Percentiles rank a stretch among this genome's conserved stretches.
These are phyloP conservation scores for Entoloma clypeatum DNA, from an alignment of 1,284 basidiomycete species.

Conservation along the genomic window DNA sequence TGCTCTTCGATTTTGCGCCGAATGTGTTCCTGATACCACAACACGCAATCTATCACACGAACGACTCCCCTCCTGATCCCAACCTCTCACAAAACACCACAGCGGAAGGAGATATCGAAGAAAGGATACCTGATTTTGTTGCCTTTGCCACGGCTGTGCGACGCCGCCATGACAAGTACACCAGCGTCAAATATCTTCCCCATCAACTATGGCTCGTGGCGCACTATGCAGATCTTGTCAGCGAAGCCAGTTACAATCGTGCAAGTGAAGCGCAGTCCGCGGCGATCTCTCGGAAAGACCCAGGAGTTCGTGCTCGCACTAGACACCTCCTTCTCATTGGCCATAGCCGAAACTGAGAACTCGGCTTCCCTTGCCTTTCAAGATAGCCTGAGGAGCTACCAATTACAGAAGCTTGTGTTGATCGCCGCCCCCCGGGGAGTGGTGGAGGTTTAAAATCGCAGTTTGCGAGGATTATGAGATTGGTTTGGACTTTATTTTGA, in stretches of 20 bases:
- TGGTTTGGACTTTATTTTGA: no score
- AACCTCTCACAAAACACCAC: not conserved
- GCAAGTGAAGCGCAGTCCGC: not conserved
- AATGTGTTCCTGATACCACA: slow-evolving; percentile 5
- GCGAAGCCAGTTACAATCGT: not conserved
- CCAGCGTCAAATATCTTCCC: not conserved
- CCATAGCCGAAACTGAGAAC: not conserved
- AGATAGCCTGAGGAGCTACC: not conserved
- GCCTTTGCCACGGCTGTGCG: not conserved
- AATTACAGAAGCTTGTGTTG: not conserved
- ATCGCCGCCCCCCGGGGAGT: slow-evolving; percentile 2
- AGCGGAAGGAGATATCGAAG: not conserved
- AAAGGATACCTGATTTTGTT: slow-evolving; percentile 1
- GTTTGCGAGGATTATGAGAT: not conserved
- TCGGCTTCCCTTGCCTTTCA: not conserved
- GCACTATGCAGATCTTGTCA: not conserved
- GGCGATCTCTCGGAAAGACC: not conserved
- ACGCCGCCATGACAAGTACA: not conserved
- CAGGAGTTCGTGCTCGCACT: not conserved
- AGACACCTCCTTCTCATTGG: not conserved
- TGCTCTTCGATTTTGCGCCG: slow-evolving; percentile 1
- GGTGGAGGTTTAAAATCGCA: slow-evolving; percentile 1
- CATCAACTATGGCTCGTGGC: not conserved
- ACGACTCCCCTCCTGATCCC: not conserved
- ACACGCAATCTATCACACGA: not conserved